Evolutionary conservation across 2,329 filamentous ascomycete genomes (phyloP).

Genomic region (Penicillium oxalicum): DNA sequence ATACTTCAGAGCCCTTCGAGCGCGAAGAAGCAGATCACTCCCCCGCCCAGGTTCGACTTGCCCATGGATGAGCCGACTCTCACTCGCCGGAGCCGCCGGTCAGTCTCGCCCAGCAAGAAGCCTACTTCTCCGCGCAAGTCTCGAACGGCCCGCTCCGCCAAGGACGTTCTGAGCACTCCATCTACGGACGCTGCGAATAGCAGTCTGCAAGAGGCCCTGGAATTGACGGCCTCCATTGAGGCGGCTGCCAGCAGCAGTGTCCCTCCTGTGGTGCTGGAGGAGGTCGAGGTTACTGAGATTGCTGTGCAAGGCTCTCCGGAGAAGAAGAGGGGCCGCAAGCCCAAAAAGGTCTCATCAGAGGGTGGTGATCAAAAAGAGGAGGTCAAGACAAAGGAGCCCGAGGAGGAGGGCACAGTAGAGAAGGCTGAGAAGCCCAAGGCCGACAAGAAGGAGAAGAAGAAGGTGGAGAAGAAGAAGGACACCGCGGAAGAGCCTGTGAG

Average conservation of each 20-base stretch:
- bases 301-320: conserved; percentile 14
- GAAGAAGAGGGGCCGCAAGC: conserved; percentile 18
- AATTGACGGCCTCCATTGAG: conserved; percentile 37
- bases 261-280: conserved; percentile 7
- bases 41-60: conserved; percentile 73
- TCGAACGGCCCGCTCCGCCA: conserved; percentile 45
- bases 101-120: conserved; percentile 51
- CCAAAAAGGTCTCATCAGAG: conserved; percentile 18
- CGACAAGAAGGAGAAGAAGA: conserved; percentile 14
- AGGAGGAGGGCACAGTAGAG: conserved; percentile 50
- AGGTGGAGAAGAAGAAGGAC: conserved; percentile 20
- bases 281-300: conserved; percentile 24
- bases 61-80: conserved; percentile 40
- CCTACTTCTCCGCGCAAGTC: conserved; percentile 49
- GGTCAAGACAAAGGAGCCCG: conserved; percentile 10
- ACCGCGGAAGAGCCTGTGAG: conserved; percentile 45
- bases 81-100: conserved; percentile 52
- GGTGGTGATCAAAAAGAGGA: conserved; percentile 18
- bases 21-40: conserved; percentile 67
- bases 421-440: conserved; percentile 46
- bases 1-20: conserved; percentile 63
- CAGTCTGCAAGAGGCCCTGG: conserved; percentile 44
- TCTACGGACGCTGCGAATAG: conserved; percentile 46
- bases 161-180: conserved; percentile 43
- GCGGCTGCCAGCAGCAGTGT: conserved; percentile 18